Evolutionary conservation across 1,284 basidiomycete species (phyloP), one percentile per base, ranked within the genome.

Genomic region (Austropuccinia psidii): DNA sequence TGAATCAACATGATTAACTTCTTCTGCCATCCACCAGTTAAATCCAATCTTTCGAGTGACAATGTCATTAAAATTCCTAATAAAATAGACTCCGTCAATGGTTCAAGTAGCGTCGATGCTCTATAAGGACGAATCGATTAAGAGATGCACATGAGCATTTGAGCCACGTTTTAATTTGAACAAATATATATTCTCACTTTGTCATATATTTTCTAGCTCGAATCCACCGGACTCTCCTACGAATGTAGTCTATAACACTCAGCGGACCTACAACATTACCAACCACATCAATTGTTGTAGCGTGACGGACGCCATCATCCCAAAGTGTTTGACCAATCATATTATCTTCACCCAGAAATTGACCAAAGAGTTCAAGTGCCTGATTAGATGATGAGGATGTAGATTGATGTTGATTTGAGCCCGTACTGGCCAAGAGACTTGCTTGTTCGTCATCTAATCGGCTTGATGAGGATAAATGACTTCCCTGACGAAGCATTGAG

Each of bases 161-260:
- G 4, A 13, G 29, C 33, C 24, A 2, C 19, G 24, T 5, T 57
- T 57, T 57, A 33, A n/a, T 13, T 15, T 35, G 39, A 55, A 31
- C 52, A 29, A 54, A 50, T 37, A 4, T n/a, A 24, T 4, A 0
- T 29, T 72, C 77, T 73, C 37, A 78, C 77, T 90, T 81, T 1
- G 90, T 89, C 92, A 96, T 96, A 78, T 87, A 87, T 80, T 94
- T 95, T 69, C 93, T 86, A 31, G 96, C 93, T 52, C 93, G 87
- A 78, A 97, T 93, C 93, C 93, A 97, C 7, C 93, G 87, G 35
- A 92, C 87, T 24, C 93, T 86, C 29, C 93, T 86, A 83, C 87
- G 87, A 74, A 96, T 83, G 81, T 96, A 97, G 77, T 88, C 90
- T 31, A 81, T 80, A 61, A 96, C 83, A 0, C 87, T 83, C 87